Conservation (phyloP, 345 rosid species). For the Noccaea caerulescens region DNA sequence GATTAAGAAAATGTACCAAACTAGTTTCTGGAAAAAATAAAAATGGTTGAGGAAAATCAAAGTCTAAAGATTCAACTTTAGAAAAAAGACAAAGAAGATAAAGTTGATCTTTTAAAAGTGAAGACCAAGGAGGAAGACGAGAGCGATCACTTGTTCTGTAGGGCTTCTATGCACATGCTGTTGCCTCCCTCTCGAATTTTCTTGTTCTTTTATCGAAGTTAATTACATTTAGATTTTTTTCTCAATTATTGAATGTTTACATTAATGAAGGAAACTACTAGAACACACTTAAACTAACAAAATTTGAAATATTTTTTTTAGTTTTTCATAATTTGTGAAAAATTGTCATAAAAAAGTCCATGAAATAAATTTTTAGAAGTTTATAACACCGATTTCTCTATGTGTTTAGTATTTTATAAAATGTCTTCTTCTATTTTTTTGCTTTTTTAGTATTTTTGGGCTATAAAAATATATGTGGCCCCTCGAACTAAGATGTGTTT, state of each 20-base stretch:
- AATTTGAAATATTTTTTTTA: background rate
- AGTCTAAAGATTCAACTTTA: conserved; percentile 8
- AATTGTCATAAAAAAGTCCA: background rate
- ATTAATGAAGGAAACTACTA: background rate
- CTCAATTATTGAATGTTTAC: background rate
- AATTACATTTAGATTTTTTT: background rate
- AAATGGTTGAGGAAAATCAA: background rate
- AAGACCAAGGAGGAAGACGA: conserved; percentile 22
- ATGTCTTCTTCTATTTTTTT: background rate
- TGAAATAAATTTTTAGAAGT: background rate
- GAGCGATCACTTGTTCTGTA: conserved; percentile 36
- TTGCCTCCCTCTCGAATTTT: conserved; percentile 23
- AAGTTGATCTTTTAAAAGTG: conserved; percentile 26
- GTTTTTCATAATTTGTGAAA: background rate
- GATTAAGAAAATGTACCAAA: background rate
- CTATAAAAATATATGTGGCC: conserved; percentile 23
- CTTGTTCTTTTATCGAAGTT: background rate
- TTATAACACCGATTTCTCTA: background rate
- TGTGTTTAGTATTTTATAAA: background rate
- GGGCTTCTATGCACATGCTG: conserved; percentile 41
- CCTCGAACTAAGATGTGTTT: conserved; percentile 30
- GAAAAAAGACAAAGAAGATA: conserved; percentile 36
- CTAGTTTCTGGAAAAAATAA: background rate
- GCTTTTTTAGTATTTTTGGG: background rate
- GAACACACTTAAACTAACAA: background rate